phyloP scores from a whole-genome alignment of 1,284 basidiomycete species.

The Athelia sp. region DNA sequence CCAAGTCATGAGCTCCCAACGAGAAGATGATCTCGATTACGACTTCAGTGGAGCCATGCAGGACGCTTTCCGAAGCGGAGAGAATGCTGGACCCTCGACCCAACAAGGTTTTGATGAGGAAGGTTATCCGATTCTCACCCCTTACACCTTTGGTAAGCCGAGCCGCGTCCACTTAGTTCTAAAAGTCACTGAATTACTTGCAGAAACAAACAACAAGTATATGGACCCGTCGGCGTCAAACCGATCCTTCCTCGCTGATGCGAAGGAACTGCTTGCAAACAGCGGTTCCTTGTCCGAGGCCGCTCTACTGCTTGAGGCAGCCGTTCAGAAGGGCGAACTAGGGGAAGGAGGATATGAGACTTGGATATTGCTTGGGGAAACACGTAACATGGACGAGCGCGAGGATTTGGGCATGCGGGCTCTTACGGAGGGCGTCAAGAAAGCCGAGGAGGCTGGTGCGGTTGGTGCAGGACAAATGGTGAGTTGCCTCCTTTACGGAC shows the following conservation, averaged over 20 bases:
- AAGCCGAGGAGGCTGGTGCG: conserved; percentile 57
- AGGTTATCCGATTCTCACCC: conserved; percentile 66
- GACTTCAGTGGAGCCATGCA: conserved; percentile 61
- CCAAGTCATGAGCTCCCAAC: conserved; percentile 64
- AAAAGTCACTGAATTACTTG: conserved; percentile 3
- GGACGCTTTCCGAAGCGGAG: conserved; percentile 55
- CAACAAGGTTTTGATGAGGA: conserved; percentile 58
- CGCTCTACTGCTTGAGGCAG: conserved; percentile 81
- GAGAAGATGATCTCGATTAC: conserved; percentile 60
- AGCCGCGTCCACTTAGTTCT: conserved; percentile 3
- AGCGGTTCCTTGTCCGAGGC: conserved; percentile 87
- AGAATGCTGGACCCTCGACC: conserved; percentile 29
- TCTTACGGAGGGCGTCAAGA: conserved; percentile 61
- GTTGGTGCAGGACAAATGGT: conserved; percentile 81
- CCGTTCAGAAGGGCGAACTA: conserved; percentile 74
- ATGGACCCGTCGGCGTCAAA: conserved; percentile 43
- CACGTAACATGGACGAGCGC: conserved; percentile 94
- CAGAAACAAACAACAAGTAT: conserved; percentile 70
- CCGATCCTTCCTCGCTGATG: conserved; percentile 60
- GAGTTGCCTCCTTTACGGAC: conserved; percentile 24
- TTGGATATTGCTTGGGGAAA: conserved; percentile 93
- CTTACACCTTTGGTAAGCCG: conserved; percentile 72
- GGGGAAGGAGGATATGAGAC: conserved; percentile 83
- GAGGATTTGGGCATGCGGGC: conserved; percentile 79
- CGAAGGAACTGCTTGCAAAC: conserved; percentile 68